These are phyloP conservation scores for Urostyla sp. DNA, from an alignment of 73 alveolate species.

Conservation along the genomic window DNA sequence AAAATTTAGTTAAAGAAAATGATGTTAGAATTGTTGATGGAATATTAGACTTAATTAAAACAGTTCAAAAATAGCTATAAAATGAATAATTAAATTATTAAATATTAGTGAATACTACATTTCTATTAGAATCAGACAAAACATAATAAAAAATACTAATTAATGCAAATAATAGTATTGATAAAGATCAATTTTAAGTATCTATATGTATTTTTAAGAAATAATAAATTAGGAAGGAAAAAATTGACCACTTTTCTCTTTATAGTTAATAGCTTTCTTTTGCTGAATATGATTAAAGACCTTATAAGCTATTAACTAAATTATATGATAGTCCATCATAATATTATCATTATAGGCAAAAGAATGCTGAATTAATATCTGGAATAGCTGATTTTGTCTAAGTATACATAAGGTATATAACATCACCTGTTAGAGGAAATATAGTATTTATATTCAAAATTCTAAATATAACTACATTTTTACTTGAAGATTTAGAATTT, in stretches of 20 bases:
- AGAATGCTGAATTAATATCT: constrained; percentile 7
- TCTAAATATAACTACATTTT: constrained; percentile 22
- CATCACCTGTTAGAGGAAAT: not conserved
- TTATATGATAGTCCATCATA: not conserved
- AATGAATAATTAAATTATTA: not conserved
- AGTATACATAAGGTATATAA: constrained; percentile 14
- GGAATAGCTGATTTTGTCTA: constrained; percentile 39
- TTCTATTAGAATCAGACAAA: constrained; percentile 18
- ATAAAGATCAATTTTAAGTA: constrained; percentile 1
- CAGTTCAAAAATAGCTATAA: constrained; percentile 19
- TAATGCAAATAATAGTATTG: not conserved
- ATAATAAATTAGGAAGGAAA: not conserved
- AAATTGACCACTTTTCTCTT: not conserved
- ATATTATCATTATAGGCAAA: constrained; percentile 4
- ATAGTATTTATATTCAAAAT: constrained; percentile 18
- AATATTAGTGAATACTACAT: not conserved
- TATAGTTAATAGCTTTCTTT: not conserved
- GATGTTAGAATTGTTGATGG: constrained; percentile 43
- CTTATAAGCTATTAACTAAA: not conserved
- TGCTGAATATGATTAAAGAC: not conserved
- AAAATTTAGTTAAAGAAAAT: constrained; percentile 39
- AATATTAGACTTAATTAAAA: constrained; percentile 25
- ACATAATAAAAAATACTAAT: not conserved
- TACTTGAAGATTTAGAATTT: constrained; percentile 12
- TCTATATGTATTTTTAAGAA: not conserved